Conservation (phyloP, 352 stramenopile genomes). For the Phytophthora agathidicida region DNA sequence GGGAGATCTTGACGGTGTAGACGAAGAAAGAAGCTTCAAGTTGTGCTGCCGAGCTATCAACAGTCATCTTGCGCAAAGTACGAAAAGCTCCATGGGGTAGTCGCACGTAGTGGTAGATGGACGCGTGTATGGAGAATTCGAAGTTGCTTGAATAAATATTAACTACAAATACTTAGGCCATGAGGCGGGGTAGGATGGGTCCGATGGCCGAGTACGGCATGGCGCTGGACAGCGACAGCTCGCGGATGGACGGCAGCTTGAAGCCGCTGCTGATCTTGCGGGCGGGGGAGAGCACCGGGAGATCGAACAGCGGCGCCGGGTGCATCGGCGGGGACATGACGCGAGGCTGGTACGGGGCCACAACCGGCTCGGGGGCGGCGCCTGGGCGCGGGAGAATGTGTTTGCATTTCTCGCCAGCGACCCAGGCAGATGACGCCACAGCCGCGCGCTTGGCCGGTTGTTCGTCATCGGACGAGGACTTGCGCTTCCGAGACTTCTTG, state of each 20-base stretch:
- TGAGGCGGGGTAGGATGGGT: conserved; percentile 45
- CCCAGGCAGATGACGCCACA: conserved; percentile 23
- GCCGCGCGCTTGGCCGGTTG: conserved; percentile 43
- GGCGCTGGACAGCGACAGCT: conserved; percentile 44
- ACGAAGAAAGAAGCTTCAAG: conserved; percentile 31
- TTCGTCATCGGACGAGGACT: conserved; percentile 37
- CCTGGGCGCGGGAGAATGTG: conserved; percentile 61
- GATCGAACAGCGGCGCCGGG: conserved; percentile 25
- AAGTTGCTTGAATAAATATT: conserved; percentile 39
- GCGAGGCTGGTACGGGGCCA: conserved; percentile 18
- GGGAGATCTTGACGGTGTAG: background rate
- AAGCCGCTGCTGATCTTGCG: conserved; percentile 45
- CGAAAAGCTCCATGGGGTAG: too few species aligned
- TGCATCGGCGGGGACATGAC: conserved; percentile 29
- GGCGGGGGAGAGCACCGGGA: conserved; percentile 49
- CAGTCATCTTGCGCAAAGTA: conserved; percentile 15
- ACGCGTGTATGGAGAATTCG: too few species aligned
- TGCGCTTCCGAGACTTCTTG: conserved; percentile 85
- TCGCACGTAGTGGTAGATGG: too few species aligned
- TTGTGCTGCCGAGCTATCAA: conserved; percentile 4
- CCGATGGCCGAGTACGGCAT: conserved; percentile 28
- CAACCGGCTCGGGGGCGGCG: background rate
- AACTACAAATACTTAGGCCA: conserved; percentile 39
- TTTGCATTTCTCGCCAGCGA: conserved; percentile 62
- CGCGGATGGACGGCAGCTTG: conserved; percentile 65